Base-by-base conservation (phyloP, 2,329 filamentous ascomycete species). In the Cercospora beticola region DNA sequence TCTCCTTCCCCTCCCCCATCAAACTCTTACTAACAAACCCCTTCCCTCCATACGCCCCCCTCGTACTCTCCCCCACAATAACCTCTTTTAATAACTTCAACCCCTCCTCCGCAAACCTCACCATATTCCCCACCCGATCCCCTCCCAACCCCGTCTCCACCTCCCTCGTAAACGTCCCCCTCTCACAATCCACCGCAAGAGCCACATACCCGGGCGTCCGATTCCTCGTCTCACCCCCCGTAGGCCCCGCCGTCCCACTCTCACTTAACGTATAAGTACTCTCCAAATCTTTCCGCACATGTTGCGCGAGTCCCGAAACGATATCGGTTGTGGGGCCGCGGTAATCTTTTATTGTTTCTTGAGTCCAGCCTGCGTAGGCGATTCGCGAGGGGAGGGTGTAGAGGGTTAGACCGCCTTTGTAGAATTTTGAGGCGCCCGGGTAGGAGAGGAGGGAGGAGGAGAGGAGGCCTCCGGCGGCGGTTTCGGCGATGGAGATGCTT, bases 241-340 rank as follows among this genome's bases (percentile, higher is more conserved):
- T 88, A 8, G 88, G 88, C 0, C 88, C 88, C n/a, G 88, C 88
- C 2, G 87, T 90, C 0, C 88, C 88, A 63, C 84, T 87, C 80
- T 90, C 87, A 65, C 81, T 82, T 7, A 89, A 74, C 8, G 84
- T 84, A 74, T 89, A 90, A 18, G 86, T 88, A 67, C 83, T 83
- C 6, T 81, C 81, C 28, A 90, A 76, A 56, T 83, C 86, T n/a
- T 74, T 78, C n/a, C 87, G 78, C 30, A 87, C 85, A 72, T 88
- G 83, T 49, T 82, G 81, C 0, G 88, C 88, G 7, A 90, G 75
- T 0, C 83, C 85, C 0, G 81, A 78, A 2, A 90, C 88, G 62
- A 90, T 82, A 1, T 84, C 82, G 0, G 86, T 82, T 1, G 86
- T 89, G 0, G 88, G 88, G 0, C 88, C 88, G n/a, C 78, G 79